These are phyloP conservation scores for Solanum hybrid DNA, from an alignment of 305 asterid species.

Conservation along the genomic window DNA sequence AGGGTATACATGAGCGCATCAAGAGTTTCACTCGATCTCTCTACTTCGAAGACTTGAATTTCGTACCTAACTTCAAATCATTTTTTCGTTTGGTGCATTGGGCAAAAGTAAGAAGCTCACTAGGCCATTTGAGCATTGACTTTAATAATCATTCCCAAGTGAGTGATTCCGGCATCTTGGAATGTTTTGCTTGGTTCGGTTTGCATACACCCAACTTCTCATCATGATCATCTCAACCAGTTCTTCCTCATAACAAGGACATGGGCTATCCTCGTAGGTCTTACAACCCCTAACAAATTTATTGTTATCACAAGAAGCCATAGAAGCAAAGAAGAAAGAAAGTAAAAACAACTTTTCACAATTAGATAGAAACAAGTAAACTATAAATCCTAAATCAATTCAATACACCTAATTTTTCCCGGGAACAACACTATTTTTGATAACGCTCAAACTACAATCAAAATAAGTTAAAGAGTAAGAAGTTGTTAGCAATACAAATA, in stretches of 20 bases:
- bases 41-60: background rate
- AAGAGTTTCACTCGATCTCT: background rate
- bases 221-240: background rate
- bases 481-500: too few species aligned
- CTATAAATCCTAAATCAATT: background rate
- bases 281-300: background rate
- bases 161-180: background rate
- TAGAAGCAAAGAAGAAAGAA: background rate
- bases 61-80: background rate
- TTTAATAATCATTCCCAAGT: background rate
- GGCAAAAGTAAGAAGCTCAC: background rate
- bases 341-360: background rate
- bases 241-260: background rate
- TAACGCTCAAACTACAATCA: background rate
- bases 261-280: background rate
- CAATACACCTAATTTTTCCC: background rate
- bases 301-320: background rate
- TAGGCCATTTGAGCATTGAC: background rate
- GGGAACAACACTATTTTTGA: background rate
- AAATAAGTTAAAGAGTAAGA: background rate
- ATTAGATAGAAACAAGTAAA: background rate
- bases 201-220: background rate
- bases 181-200: background rate
- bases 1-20: background rate
- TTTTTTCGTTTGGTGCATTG: background rate